Evolutionary conservation across 73 alveolate genomes (phyloP), one percentile per base, ranked within the genome.

Genomic region (Breviolum minutum): DNA sequence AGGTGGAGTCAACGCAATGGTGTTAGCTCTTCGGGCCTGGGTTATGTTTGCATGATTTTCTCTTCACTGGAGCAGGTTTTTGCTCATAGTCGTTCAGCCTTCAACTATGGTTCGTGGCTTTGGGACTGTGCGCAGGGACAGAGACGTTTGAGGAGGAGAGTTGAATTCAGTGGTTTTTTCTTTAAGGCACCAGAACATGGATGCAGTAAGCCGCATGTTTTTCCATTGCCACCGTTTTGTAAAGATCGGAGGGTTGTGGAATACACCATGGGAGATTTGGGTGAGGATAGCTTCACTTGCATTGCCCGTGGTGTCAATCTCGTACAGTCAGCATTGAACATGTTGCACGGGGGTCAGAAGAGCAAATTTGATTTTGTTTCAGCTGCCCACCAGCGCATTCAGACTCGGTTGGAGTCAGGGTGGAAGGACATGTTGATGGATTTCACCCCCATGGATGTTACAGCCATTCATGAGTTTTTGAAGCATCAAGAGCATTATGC

Each of bases 401-500:
- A 86, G 9, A 63, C 95, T 63, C 79, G 95, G 61, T 10, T 86
- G 62, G 95, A 22, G 95, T 6, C 32, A 19, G 87, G 60, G 74
- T 40, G 69, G 62, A 22, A 48, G 9, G 81, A 29, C 61, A 77
- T 90, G 96, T 32, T 90, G 96, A 69, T 77, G 9, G 87, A 90
- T 71, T 48, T 12, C 26, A 71, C 54, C 29, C 14, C 54, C 48
- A 29, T 90, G 86, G 29, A 30, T 13, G 10, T 61, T 48, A 54
- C 4, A 6, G 87, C 61, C 63, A 27, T 90, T 9, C 74, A 71
- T 22, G 54, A 32, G 62, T 90, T 9, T 90, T 54, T 88, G 69
- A 88, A 88, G 95, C 95, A 88, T 62, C 63, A 73, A 24, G 71
- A 88, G 63, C 95, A 88, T 19, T 88, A 88, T 61, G 63, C 95